Base-by-base conservation (phyloP, 2,329 filamentous ascomycete species). In the Colletotrichum neosansevieriae region DNA sequence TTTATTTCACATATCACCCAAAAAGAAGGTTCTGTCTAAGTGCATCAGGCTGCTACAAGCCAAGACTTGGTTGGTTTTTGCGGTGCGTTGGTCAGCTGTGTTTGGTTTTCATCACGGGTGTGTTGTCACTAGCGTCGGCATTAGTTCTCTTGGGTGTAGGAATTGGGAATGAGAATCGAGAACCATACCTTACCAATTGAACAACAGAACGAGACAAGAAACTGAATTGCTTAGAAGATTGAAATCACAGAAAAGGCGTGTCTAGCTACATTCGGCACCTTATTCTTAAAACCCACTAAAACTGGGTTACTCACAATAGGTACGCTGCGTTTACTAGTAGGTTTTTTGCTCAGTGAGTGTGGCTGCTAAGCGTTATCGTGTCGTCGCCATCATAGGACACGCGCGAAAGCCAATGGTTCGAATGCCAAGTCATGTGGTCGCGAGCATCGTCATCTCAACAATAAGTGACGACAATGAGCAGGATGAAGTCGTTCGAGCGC, bases 391-490 rank as follows among this genome's bases (percentile, higher is more conserved):
- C 29, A 29, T 29, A 7, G 29, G 7, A 29, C 29, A 29, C 6
- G 62, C 60, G 64, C 51, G 58, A 53, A 58, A 24, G 60, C 60
- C 64, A 53, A 58, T 57, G 59, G 59, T 64, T 64, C 45, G 53
- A 47, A 32, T 58, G 60, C 60, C 60, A 64, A 58, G 64, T 19
- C 38, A 19, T 56, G 32, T 13, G 50, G 36, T 13, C 21, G 50
- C 38, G 58, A 63, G 19, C 45, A 21, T 45, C 51, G n/a, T 57
- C 53, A 53, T 58, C 36, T 38, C 19, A 51, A 58, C 53, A 44
- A 38, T 21, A 40, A 29, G 9, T 49, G 34, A 63, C 49, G 58
- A 42, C 47, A 21, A 17, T 17, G 32, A 38, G 21, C 6, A 29
- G 29, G 29, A 29, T 7, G 29, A 29, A 29, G 29, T 29, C 29